Evolutionary conservation across 768 basidiomycete species (phyloP).

Genomic region (Macrolepiota dolichaula): DNA sequence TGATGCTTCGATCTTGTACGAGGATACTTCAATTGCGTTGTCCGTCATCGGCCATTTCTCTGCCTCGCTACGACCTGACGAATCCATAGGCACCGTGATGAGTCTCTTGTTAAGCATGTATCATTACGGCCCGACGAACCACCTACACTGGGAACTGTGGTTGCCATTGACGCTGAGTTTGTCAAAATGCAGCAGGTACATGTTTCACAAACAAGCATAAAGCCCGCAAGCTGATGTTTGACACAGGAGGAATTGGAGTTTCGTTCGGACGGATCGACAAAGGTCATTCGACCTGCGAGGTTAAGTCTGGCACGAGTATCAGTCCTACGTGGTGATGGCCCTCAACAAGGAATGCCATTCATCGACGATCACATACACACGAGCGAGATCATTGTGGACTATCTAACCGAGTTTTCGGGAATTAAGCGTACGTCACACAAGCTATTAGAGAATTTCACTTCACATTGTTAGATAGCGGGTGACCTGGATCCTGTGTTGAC

Average conservation of each 20-base stretch:
- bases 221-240: background rate
- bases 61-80: background rate
- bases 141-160: conserved; percentile 80
- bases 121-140: conserved; percentile 70
- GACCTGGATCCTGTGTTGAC: conserved; percentile 87
- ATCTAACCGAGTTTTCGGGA: conserved; percentile 95
- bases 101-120: conserved; percentile 72
- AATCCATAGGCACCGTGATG: conserved; percentile 67
- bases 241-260: conserved; percentile 92
- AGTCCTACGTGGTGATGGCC: conserved; percentile 83
- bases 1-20: conserved; percentile 73
- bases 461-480: conserved; percentile 53
- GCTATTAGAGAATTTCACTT: background rate
- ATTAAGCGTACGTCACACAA: conserved; percentile 68
- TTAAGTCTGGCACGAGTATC: conserved; percentile 94
- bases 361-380: conserved; percentile 99
- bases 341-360: conserved; percentile 80
- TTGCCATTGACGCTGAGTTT: conserved; percentile 97
- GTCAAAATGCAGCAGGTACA: conserved; percentile 91
- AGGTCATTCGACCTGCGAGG: conserved; percentile 86
- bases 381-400: conserved; percentile 93
- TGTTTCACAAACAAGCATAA: background rate
- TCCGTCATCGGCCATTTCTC: conserved; percentile 30
- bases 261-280: conserved; percentile 92
- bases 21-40: conserved; percentile 88